These are phyloP conservation scores for Triangularia verruculosa DNA, from an alignment of 2,329 filamentous ascomycete species.

Conservation along the genomic window DNA sequence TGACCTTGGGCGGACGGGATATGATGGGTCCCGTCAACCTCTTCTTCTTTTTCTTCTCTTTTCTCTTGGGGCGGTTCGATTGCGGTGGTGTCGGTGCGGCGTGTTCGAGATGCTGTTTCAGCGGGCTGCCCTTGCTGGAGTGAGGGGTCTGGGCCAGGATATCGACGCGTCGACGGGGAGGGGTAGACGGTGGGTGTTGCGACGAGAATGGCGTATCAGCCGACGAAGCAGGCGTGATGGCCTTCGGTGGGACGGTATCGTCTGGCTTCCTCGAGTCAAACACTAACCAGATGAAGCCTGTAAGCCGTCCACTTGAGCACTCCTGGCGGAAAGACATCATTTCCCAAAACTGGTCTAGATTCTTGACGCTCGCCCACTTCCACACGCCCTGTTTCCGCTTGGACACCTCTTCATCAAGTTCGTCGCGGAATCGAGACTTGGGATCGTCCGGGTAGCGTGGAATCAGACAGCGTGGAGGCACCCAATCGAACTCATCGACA, in stretches of 20 bases:
- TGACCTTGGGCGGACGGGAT: conserved; percentile 62
- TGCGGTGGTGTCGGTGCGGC: conserved; percentile 18
- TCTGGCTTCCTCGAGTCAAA: conserved; percentile 54
- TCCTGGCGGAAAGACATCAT: conserved; percentile 97
- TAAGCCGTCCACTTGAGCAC: conserved; percentile 86
- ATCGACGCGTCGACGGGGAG: conserved; percentile 28
- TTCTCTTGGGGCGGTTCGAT: conserved; percentile 33
- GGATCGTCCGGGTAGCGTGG: conserved; percentile 94
- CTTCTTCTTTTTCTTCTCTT: conserved; percentile 44
- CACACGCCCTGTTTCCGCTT: conserved; percentile 58
- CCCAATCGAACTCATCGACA: conserved; percentile 52
- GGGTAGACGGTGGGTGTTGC: conserved; percentile 32
- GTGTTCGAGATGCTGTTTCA: conserved; percentile 18
- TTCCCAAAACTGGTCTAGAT: conserved; percentile 94
- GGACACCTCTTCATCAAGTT: conserved; percentile 79
- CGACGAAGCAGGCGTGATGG: conserved; percentile 32
- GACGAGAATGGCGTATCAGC: conserved; percentile 25
- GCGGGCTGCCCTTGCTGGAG: conserved; percentile 22
- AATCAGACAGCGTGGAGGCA: conserved; percentile 79
- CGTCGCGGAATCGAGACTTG: conserved; percentile 83
- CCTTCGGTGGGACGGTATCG: background rate
- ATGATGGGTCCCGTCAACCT: conserved; percentile 58
- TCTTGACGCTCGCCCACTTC: conserved; percentile 79
- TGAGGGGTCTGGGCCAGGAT: conserved; percentile 24
- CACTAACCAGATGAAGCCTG: conserved; percentile 93